phyloP scores from a whole-genome alignment of 208 protist genomes.

The Leishmania amazonensis region DNA sequence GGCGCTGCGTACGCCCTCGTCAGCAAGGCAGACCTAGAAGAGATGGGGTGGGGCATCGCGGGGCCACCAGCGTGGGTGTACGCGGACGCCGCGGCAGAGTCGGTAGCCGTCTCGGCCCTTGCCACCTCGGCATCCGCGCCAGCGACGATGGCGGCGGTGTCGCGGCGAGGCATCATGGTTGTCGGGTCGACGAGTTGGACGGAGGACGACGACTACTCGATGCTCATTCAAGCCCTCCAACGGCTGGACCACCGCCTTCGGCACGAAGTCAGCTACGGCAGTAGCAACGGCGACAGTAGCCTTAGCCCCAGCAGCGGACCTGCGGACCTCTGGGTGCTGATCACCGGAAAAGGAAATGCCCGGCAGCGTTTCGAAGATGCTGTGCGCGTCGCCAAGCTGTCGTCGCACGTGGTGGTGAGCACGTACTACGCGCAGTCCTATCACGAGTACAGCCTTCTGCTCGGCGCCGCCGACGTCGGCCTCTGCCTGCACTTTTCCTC shows the following conservation, averaged over 20 bases:
- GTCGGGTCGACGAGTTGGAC: constrained; percentile 97
- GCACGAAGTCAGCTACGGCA: constrained; percentile 25
- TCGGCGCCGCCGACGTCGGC: constrained; percentile 93
- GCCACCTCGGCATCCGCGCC: constrained; percentile 8
- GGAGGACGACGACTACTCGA: constrained; percentile 95
- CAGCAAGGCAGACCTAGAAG: constrained; percentile 21
- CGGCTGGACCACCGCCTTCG: constrained; percentile 76
- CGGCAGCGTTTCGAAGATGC: constrained; percentile 66
- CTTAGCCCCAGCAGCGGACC: background rate
- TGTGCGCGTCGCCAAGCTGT: constrained; percentile 57
- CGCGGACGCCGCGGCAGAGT: constrained; percentile 26
- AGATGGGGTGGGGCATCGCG: constrained; percentile 53
- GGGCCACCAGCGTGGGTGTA: constrained; percentile 68
- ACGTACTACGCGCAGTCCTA: constrained; percentile 93
- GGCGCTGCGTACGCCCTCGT: constrained; percentile 13
- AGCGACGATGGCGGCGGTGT: background rate
- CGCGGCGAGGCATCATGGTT: constrained; percentile 65
- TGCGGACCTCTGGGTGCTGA: constrained; percentile 70
- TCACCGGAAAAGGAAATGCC: constrained; percentile 76
- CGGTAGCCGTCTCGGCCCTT: background rate
- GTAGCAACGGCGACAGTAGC: constrained; percentile 24
- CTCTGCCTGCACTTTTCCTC: constrained; percentile 96
- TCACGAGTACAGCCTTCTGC: constrained; percentile 93
- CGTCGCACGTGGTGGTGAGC: constrained; percentile 68
- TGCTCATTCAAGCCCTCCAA: constrained; percentile 91